Evolutionary conservation across 2,329 filamentous ascomycete genomes (phyloP), one percentile per base, ranked within the genome.

Genomic region (Setomelanomma holmii): DNA sequence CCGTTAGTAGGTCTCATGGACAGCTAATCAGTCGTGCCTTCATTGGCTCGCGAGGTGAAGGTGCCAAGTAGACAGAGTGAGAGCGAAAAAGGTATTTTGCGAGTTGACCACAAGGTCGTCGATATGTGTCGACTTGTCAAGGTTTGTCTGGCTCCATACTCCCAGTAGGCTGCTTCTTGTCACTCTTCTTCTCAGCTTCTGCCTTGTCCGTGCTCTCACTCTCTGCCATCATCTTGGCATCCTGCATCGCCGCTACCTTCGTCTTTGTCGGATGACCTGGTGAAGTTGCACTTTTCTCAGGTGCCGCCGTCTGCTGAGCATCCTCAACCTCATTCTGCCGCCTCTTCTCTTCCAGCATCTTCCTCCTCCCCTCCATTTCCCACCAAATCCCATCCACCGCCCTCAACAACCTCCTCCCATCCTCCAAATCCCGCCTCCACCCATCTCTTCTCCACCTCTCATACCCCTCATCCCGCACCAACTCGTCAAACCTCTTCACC

Each of bases 401-500:
- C 6, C 49, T 56, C 34, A 68, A 33, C 36, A 71, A 40, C 4
- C 45, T 41, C 4, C 62, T 49, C 14, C 59, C 65, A 38, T 71
- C 64, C 14, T 69, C 61, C 0, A 64, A 38, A 45, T 69, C 64
- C 44, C 45, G 49, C 20, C 42, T 58, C 54, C 58, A 61, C 34
- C 55, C 51, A 12, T 65, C 59, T 21, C 56, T 61, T 39, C 40
- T 49, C 46, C 56, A 50, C 8, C 51, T 38, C 4, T 53, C 30
- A 12, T 45, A 45, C 16, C 46, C 51, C 0, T 44, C 22, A 10
- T 60, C 41, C 1, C 35, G 41, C 10, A 55, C 47, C 19, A 49
- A 27, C 10, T 54, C 45, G n/a, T 70, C 59, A n/a, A 69, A 65
- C 3, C 19, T 43, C 44, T 47, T 50, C 8, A 68, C 55, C 39